These are phyloP conservation scores for Xerocomus minutiporus DNA, from an alignment of 1,284 basidiomycete species.

Conservation along the genomic window DNA sequence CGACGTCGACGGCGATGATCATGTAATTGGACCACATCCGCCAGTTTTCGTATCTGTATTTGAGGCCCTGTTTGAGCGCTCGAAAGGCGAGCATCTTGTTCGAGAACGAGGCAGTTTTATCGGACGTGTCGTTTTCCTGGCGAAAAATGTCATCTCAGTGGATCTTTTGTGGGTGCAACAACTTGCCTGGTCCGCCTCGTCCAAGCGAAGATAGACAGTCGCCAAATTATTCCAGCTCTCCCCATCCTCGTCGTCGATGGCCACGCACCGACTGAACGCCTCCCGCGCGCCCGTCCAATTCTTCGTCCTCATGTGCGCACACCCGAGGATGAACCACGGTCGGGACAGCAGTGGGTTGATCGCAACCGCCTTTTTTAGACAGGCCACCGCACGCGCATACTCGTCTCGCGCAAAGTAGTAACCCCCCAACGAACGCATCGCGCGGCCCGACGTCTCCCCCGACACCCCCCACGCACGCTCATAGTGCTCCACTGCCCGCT, in stretches of 20 bases:
- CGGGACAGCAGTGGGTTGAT: slow-evolving; percentile 89
- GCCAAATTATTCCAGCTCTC: slow-evolving; percentile 99
- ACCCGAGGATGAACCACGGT: slow-evolving; percentile 95
- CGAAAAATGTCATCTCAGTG: not conserved
- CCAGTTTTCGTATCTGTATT: slow-evolving; percentile 88
- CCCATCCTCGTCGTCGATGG: slow-evolving; percentile 91
- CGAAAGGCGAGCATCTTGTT: slow-evolving; percentile 89
- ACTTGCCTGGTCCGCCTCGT: slow-evolving; percentile 37
- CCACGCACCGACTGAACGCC: slow-evolving; percentile 83
- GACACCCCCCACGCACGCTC: slow-evolving; percentile 83
- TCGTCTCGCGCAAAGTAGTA: slow-evolving; percentile 71
- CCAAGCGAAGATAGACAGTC: slow-evolving; percentile 86
- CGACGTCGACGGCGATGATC: slow-evolving; percentile 90
- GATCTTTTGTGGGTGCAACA: not conserved
- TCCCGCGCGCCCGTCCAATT: slow-evolving; percentile 81
- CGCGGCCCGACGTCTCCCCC: slow-evolving; percentile 73
- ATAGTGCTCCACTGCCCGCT: slow-evolving; percentile 69
- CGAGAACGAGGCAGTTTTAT: slow-evolving; percentile 46
- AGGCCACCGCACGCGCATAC: slow-evolving; percentile 62
- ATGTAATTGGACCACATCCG: slow-evolving; percentile 99
- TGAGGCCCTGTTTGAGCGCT: slow-evolving; percentile 89
- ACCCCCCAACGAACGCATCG: slow-evolving; percentile 88
- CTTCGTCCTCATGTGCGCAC: slow-evolving; percentile 77
- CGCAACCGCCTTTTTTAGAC: slow-evolving; percentile 68
- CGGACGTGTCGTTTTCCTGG: slow-evolving; percentile 15